Evolutionary conservation across 2,329 filamentous ascomycete species (phyloP).

Genomic region (Periconia sp.): DNA sequence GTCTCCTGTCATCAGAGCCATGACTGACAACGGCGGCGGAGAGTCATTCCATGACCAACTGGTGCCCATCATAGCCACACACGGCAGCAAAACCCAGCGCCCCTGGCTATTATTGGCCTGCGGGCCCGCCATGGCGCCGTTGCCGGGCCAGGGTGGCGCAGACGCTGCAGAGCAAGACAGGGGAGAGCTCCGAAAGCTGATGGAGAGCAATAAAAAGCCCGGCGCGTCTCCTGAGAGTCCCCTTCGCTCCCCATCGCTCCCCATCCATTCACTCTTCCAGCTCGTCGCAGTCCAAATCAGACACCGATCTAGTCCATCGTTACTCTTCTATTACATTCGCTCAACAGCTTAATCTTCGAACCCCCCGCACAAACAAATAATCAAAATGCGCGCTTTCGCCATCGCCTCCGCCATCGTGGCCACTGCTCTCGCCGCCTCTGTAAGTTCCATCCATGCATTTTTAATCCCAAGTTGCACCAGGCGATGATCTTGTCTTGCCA

Average conservation of each 20-base stretch:
- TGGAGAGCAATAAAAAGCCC: constrained; percentile 16
- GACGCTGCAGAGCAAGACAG: constrained; percentile 10
- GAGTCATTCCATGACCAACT: too few species aligned
- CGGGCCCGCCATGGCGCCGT: constrained; percentile 13
- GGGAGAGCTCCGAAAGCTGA: constrained; percentile 21
- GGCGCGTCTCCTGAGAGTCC: constrained; percentile 10
- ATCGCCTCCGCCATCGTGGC: constrained; percentile 38
- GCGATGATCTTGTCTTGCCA: too few species aligned
- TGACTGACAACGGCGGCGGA: too few species aligned
- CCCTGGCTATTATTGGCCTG: constrained; percentile 9
- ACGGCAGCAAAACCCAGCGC: too few species aligned
- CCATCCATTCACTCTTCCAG: constrained; percentile 20
- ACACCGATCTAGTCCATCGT: constrained; percentile 19
- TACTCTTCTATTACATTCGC: constrained; percentile 11
- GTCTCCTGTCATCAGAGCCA: too few species aligned
- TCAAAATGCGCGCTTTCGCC: constrained; percentile 41
- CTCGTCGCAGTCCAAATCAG: constrained; percentile 15
- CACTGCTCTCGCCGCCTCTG: constrained; percentile 30
- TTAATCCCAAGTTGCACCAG: not conserved
- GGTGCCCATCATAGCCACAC: too few species aligned
- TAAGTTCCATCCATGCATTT: constrained; percentile 3
- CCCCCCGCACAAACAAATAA: constrained; percentile 6
- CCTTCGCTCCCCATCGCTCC: constrained; percentile 4
- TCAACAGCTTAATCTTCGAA: constrained; percentile 9
- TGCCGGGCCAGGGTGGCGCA: constrained; percentile 32